These are phyloP conservation scores for Leccinum imitatum DNA, from an alignment of 768 basidiomycete genomes.

Conservation along the genomic window DNA sequence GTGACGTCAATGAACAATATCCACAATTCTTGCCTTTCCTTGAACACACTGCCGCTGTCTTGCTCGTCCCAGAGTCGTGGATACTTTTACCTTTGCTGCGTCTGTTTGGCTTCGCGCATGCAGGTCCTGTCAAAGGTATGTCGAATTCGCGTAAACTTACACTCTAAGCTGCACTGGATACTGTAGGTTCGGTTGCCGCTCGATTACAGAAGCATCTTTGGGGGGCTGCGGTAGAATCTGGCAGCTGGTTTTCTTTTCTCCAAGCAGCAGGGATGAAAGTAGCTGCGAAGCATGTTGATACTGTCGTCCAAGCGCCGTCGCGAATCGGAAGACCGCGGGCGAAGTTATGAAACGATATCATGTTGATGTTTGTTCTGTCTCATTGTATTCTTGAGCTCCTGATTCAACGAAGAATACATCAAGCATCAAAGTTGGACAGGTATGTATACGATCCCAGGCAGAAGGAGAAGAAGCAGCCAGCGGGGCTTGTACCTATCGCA, in stretches of 20 bases:
- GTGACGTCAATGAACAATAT: conserved; percentile 14
- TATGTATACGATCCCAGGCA: too few species aligned
- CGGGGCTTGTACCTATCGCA: not conserved
- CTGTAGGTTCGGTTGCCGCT: conserved; percentile 16
- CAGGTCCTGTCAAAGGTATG: conserved; percentile 17
- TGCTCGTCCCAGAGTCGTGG: conserved; percentile 18
- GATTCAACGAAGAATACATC: too few species aligned
- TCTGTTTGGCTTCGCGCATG: conserved; percentile 16
- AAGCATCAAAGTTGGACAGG: too few species aligned
- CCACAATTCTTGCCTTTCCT: conserved; percentile 6
- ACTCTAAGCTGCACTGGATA: not conserved
- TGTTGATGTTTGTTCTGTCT: too few species aligned
- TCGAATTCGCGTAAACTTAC: rapidly evolving
- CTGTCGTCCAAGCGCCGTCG: not conserved
- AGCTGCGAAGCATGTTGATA: conserved; percentile 4
- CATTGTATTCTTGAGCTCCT: too few species aligned
- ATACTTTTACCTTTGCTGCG: conserved; percentile 14
- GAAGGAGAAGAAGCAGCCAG: too few species aligned
- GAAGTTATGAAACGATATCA: too few species aligned
- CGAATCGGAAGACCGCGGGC: too few species aligned
- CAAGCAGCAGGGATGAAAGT: conserved; percentile 16
- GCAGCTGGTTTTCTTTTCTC: conserved; percentile 15
- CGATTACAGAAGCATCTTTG: conserved; percentile 9
- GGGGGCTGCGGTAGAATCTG: conserved; percentile 2
- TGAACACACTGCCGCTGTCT: not conserved